These are phyloP conservation scores for Auriculariales sp. DNA, from an alignment of 768 basidiomycete species.

Conservation along the genomic window DNA sequence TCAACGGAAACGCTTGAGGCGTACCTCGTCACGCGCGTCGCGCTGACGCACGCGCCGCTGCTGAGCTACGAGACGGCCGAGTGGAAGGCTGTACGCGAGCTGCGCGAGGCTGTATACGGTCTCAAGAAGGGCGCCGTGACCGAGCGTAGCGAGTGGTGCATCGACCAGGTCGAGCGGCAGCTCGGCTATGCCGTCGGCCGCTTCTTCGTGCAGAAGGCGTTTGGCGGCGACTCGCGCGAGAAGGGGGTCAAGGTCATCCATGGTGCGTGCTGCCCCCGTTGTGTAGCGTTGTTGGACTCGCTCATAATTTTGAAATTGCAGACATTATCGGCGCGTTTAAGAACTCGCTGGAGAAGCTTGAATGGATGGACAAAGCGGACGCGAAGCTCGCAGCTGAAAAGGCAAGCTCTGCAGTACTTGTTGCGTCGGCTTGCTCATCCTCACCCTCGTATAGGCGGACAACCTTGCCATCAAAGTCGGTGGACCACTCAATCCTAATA, in stretches of 20 bases:
- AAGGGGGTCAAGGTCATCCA: conserved; percentile 76
- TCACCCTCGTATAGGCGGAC: conserved; percentile 36
- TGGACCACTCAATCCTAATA: conserved; percentile 80
- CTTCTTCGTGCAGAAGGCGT: conserved; percentile 78
- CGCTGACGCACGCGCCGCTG: conserved; percentile 49
- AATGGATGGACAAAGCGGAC: conserved; percentile 87
- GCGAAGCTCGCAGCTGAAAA: conserved; percentile 75
- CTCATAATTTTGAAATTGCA: conserved; percentile 16
- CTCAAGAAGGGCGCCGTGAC: conserved; percentile 77
- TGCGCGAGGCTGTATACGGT: conserved; percentile 64
- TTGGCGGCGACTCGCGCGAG: conserved; percentile 60
- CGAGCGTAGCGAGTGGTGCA: conserved; percentile 75
- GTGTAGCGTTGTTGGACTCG: not conserved
- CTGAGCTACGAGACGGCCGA: conserved; percentile 65
- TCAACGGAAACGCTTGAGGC: conserved; percentile 62
- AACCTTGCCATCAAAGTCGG: conserved; percentile 85
- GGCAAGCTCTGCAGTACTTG: conserved; percentile 22
- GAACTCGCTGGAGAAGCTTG: conserved; percentile 49
- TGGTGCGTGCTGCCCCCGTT: conserved; percentile 24
- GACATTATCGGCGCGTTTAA: conserved; percentile 79
- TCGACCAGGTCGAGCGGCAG: conserved; percentile 49
- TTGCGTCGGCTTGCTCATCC: not conserved
- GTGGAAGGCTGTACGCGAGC: conserved; percentile 56
- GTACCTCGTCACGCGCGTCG: conserved; percentile 72
- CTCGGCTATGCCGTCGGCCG: conserved; percentile 85